These are phyloP conservation scores for Nicotiana tabacum DNA, from an alignment of 257 asterid genomes.

Conservation along the genomic window DNA sequence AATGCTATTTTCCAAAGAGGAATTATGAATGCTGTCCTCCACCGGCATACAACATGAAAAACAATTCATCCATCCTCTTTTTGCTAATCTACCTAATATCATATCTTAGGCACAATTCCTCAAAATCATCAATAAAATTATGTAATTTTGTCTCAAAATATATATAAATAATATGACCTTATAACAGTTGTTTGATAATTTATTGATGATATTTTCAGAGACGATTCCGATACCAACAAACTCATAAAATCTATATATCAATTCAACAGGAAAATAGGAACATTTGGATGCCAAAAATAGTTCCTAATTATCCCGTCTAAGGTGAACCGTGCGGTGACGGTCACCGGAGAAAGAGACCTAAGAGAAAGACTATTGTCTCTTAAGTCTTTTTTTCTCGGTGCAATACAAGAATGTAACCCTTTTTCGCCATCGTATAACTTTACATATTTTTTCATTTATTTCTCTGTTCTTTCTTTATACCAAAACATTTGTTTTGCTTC, in stretches of 20 bases:
- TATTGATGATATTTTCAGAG: not conserved
- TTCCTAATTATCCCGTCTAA: not conserved
- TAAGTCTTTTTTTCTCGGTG: not conserved
- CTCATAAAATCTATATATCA: not conserved
- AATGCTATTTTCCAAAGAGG: slow-evolving; percentile 25
- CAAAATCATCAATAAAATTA: slow-evolving; percentile 15
- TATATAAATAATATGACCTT: not conserved
- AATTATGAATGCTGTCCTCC: slow-evolving; percentile 30
- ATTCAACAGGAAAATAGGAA: not conserved
- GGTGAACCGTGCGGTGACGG: not conserved
- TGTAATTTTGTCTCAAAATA: not conserved
- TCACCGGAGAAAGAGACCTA: not conserved
- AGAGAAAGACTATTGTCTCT: not conserved
- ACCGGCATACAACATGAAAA: slow-evolving; percentile 67
- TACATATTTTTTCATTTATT: not conserved
- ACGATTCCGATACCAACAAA: not conserved
- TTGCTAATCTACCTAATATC: slow-evolving; percentile 13
- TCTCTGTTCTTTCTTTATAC: too few species aligned
- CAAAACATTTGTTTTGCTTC: not conserved
- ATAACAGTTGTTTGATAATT: not conserved
- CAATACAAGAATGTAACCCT: not conserved
- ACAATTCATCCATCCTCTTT: slow-evolving; percentile 43
- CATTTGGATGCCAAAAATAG: not conserved
- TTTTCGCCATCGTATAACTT: not conserved
- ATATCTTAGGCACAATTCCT: slow-evolving; percentile 23